A percentile compares a stretch with the other conserved stretches of the same genome.
These are phyloP conservation scores for Boletus rufocinnamomeus DNA, from an alignment of 768 basidiomycete species.

Conservation along the genomic window DNA sequence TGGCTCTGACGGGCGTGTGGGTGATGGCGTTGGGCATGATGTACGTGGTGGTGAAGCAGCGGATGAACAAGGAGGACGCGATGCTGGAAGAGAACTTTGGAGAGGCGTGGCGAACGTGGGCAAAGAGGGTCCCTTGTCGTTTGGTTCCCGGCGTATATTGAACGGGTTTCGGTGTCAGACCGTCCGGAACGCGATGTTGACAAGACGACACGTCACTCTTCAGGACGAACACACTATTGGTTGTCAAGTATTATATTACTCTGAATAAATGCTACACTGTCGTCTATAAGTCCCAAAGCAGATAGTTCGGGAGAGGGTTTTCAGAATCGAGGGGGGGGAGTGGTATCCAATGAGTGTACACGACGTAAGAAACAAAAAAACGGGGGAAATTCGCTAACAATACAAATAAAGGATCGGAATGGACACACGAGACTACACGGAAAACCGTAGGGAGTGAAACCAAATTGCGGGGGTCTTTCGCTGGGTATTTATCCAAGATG, in stretches of 20 bases:
- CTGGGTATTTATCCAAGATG: not conserved
- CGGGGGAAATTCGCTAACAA: constrained; percentile 23
- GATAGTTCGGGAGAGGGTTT: not conserved
- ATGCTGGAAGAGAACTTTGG: constrained; percentile 34
- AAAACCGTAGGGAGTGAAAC: not conserved
- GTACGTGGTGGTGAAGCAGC: not conserved
- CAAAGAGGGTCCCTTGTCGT: constrained; percentile 22
- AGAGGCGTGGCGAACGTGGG: constrained; percentile 29
- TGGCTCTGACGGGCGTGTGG: not conserved
- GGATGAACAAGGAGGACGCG: constrained; percentile 32
- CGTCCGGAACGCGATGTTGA: no score
- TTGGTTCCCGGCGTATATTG: constrained; percentile 28
- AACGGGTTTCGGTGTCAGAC: not conserved
- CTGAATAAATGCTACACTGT: constrained; percentile 20
- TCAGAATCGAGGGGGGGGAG: not conserved
- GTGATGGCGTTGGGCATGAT: not conserved
- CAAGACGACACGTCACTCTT: not conserved
- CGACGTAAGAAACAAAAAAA: not conserved
- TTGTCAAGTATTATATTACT: not conserved
- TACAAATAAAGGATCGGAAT: constrained; percentile 26
- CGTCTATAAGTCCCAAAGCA: constrained; percentile 27
- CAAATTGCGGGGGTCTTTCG: not conserved
- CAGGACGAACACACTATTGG: not conserved
- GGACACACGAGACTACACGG: not conserved
- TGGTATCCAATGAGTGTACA: constrained; percentile 23